Evolutionary conservation across 2,329 filamentous ascomycete genomes (phyloP).

Genomic region (Colletotrichum sp.): DNA sequence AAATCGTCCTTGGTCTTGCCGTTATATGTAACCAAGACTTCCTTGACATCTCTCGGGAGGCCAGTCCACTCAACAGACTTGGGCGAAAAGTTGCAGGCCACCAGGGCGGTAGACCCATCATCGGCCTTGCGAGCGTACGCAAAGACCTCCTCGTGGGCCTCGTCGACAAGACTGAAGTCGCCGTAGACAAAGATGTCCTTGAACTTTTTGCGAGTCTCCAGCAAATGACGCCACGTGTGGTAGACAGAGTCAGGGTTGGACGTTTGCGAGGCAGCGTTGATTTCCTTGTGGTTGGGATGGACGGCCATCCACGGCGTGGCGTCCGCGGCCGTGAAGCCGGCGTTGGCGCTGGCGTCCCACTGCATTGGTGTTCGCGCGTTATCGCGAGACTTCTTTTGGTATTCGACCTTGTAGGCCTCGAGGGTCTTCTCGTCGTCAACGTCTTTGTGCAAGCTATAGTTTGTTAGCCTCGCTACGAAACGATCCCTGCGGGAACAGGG

Average conservation of each 20-base stretch:
- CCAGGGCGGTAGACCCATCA: conserved; percentile 34
- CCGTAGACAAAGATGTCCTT: conserved; percentile 72
- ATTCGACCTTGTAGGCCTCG: conserved; percentile 41
- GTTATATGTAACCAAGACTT: conserved; percentile 37
- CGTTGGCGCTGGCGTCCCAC: conserved; percentile 65
- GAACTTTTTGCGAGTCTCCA: conserved; percentile 64
- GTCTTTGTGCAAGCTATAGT: conserved; percentile 38
- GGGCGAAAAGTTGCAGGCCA: conserved; percentile 42
- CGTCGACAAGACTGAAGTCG: conserved; percentile 45
- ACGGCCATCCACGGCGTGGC: conserved; percentile 72
- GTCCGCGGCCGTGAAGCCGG: conserved; percentile 63
- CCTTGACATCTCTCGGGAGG: conserved; percentile 27
- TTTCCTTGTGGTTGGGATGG: conserved; percentile 63
- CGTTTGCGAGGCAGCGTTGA: conserved; percentile 66
- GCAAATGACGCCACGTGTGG: conserved; percentile 63
- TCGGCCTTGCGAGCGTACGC: conserved; percentile 39
- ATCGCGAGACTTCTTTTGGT: conserved; percentile 67
- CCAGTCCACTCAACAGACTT: conserved; percentile 34
- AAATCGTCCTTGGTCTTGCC: conserved; percentile 33
- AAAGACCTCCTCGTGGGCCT: conserved; percentile 38
- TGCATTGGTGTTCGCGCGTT: conserved; percentile 76
- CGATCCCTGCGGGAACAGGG: not conserved
- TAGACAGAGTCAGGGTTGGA: conserved; percentile 55
- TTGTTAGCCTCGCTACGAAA: not conserved
- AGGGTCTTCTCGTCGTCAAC: conserved; percentile 41